Conservation (phyloP, 176 grass and related monocot genomes). For the Pontederia paniculata region DNA sequence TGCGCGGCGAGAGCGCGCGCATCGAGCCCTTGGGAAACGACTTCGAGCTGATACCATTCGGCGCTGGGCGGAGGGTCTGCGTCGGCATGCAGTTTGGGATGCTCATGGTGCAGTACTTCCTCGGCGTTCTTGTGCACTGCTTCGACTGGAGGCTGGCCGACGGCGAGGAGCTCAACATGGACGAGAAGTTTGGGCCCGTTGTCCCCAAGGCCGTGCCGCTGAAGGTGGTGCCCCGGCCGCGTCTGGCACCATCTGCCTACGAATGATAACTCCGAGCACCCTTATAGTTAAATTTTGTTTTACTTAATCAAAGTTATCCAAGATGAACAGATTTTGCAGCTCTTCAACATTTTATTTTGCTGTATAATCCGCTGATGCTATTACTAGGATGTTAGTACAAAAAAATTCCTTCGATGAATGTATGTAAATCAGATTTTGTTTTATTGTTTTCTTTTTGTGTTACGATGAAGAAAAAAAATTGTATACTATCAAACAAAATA, state of each 20-base stretch:
- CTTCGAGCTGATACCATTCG: constrained; percentile 19
- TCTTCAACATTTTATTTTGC: no score
- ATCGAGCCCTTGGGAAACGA: background rate
- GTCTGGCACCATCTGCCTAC: background rate
- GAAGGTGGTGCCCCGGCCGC: background rate
- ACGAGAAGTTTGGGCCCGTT: background rate
- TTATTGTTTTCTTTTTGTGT: no score
- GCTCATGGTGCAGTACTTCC: constrained; percentile 3
- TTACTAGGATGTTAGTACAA: no score
- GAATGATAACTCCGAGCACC: no score
- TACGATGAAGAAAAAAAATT: no score
- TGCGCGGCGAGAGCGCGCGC: background rate
- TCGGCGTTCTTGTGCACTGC: background rate
- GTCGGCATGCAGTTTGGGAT: background rate
- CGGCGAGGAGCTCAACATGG: background rate
- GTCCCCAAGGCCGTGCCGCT: constrained; percentile 1
- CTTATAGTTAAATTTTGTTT: no score
- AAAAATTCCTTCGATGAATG: no score
- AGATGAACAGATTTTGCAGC: no score
- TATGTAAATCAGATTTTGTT: no score
- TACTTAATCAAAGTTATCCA: no score
- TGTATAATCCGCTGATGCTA: no score
- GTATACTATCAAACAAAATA: no score
- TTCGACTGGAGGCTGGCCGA: background rate
- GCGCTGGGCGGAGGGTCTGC: constrained; percentile 4